These are phyloP conservation scores for Pichia eremophila DNA, from an alignment of 805 yeast species.

Conservation along the genomic window DNA sequence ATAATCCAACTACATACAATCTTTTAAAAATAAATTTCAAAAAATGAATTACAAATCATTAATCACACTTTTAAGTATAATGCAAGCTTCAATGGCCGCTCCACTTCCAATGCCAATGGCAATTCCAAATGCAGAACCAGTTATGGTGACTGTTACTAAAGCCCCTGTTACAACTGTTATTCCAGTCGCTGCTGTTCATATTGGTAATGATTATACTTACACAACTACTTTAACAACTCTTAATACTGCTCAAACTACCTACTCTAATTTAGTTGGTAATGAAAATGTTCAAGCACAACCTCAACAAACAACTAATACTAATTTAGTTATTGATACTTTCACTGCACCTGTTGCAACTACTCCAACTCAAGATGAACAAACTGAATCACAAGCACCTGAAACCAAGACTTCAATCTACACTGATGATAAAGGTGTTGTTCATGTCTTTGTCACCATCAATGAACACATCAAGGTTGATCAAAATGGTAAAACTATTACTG, in stretches of 20 bases:
- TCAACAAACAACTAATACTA: neutral
- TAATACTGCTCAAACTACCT: neutral
- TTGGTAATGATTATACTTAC: constrained; percentile 13
- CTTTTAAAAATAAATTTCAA: neutral
- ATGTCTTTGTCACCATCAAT: neutral
- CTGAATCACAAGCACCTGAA: no score
- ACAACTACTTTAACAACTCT: constrained; percentile 1
- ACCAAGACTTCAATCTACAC: neutral
- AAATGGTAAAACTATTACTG: constrained; percentile 7
- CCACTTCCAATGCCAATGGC: constrained; percentile 13
- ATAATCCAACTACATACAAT: neutral
- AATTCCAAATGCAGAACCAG: neutral
- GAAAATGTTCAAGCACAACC: no score
- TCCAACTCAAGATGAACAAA: no score
- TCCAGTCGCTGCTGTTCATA: constrained; percentile 25
- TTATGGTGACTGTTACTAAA: neutral
- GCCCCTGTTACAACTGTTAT: constrained; percentile 2
- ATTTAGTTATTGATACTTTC: neutral
- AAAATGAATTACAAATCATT: constrained; percentile 5
- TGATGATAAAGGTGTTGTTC: neutral
- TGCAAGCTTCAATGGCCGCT: constrained; percentile 3
- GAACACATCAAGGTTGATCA: neutral
- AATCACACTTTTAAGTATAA: constrained; percentile 2
- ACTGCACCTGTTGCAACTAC: neutral
- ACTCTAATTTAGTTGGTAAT: no score